These are phyloP conservation scores for Aegilops bicornis DNA, from an alignment of 176 grass and related monocot genomes.

Conservation along the genomic window DNA sequence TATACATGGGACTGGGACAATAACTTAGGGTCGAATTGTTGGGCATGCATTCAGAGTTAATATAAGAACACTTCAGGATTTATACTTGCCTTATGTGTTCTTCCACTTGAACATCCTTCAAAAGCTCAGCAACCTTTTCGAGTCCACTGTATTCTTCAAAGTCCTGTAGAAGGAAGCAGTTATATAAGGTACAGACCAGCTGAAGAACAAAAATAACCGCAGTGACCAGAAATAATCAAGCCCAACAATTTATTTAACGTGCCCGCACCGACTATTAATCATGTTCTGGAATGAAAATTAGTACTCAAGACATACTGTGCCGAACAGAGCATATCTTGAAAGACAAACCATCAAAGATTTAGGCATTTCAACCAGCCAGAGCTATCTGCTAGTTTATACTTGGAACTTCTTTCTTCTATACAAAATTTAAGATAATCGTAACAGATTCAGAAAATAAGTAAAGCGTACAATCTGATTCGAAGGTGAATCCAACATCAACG, in stretches of 20 bases:
- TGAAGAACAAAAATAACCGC: neutral
- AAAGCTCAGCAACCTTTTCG: constrained; percentile 88
- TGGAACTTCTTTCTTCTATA: neutral
- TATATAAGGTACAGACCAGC: neutral
- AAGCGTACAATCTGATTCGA: constrained; percentile 75
- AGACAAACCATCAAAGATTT: constrained; percentile 4
- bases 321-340: constrained; percentile 14
- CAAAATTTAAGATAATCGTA: neutral
- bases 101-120: constrained; percentile 87
- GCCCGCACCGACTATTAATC: neutral
- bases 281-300: neutral
- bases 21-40: neutral
- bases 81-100: constrained; percentile 76
- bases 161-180: constrained; percentile 50
- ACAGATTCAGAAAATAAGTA: constrained; percentile 21
- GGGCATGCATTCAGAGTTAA: neutral
- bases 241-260: neutral
- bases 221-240: neutral
- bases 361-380: constrained; percentile 15
- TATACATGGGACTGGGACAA: neutral
- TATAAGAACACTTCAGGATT: constrained; percentile 6
- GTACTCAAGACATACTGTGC: neutral
- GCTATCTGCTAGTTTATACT: constrained; percentile 11
- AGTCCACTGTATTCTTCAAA: constrained; percentile 81
- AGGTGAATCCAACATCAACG: constrained; percentile 91